Base-by-base conservation (phyloP, 192 early-diverging fungal species). In the Paraglomus brasilianum region DNA sequence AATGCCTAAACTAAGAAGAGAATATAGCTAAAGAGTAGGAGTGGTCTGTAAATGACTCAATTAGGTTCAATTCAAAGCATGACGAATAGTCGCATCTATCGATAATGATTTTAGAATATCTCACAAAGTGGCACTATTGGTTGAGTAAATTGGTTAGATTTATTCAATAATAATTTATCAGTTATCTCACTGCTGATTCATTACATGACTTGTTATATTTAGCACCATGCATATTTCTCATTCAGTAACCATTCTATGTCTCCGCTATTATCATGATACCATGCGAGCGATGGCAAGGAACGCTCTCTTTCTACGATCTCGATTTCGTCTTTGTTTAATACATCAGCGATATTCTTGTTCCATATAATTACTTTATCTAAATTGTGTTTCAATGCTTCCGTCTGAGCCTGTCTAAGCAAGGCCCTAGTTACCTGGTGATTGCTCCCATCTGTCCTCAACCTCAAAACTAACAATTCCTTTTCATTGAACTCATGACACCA, bases 201-300 rank as follows among this genome's bases (percentile, higher is more conserved):
- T 30, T 30, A 30, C 30, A 30, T 30, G 30, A 30, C 30, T 30
- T 30, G 30, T 30, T 30, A 30, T 30, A 3, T 30, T 30, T 30
- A 30, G 3, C 30, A 50, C 64, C 64, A 66, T 9, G 64, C 22
- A 50, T 66, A 66, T 17, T 40, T 50, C 13, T 66, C 64, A 50
- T 44, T 50, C 22, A 50, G 43, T 9, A 66, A 17, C 64, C 64
- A 66, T 38, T 66, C 30, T 13, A 66, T 19, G 21, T 66, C 5
- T 43, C 36, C 45, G 19, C 13, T 8, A 30, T 50, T 10, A 24
- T 14, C 21, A 61, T 61, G 5, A 66, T 66, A 50, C 45, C 64
- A 66, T 9, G 64, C 45, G 14, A 66, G 41, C 2, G 21, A 50
- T 4, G 64, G 64, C 2, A 66, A 48, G 39, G 64, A 66, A 24